Base-by-base conservation (phyloP, 2,329 filamentous ascomycete species). In the Hypoxylon sp. region DNA sequence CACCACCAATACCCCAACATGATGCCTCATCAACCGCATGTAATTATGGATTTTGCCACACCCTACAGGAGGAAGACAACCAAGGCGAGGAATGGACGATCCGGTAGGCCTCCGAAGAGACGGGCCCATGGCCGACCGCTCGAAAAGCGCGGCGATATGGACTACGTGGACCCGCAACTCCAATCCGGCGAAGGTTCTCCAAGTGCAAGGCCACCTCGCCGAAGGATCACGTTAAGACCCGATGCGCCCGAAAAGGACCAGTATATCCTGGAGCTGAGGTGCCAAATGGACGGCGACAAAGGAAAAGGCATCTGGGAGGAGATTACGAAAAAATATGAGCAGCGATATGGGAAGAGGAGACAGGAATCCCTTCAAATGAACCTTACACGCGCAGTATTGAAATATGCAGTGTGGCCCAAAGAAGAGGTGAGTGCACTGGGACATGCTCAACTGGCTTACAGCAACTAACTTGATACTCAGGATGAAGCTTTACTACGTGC, bases 281-380 rank as follows among this genome's bases (percentile, higher is more conserved):
- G 74, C 63, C 63, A 73, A 16, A 73, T 76, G 57, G 68, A 73
- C 11, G 61, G 73, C 13, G 71, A 74, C 41, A 80, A 79, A 59
- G 80, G 81, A 11, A 79, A 80, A 56, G 78, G 80, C 23, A 83
- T 83, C 79, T 84, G 81, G 81, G 75, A 80, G 16, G 71, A 73
- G 27, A 82, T 84, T 49, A 72, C 75, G 37, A 64, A 63, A 4
- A 73, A 77, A 47, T 83, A 73, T 52, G 63, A 73, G 52, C 67
- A 68, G 9, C 70, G 69, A 4, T 62, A 48, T 29, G 47, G 58
- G 11, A 62, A 62, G 12, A 68, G 69, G 44, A 71, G 74, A 26
- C 78, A 79, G 55, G 77, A 80, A 37, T 74, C 75, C 38, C 70
- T 83, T 3, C 81, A 84, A 59, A 83, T 84, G 81, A 79, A 78